Conservation (phyloP, 2,329 filamentous ascomycete species). For the Lachnellula hyalina region DNA sequence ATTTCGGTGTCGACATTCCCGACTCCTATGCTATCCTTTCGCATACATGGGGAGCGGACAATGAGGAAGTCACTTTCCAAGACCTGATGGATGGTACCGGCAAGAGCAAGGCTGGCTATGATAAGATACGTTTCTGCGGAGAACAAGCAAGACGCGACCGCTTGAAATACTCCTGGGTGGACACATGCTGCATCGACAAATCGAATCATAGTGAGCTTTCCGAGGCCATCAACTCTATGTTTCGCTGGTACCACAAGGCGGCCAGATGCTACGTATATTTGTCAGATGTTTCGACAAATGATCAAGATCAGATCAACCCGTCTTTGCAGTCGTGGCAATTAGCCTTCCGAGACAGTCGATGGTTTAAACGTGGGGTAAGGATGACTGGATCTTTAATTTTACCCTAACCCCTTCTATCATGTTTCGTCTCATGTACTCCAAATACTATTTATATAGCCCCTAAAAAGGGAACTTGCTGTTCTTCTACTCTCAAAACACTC, state of each 20-base stretch:
- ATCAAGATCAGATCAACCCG: neutral
- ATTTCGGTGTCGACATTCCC: neutral
- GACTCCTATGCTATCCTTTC: slow-evolving; percentile 2
- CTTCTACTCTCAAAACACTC: no score
- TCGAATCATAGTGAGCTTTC: neutral
- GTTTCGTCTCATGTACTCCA: no score
- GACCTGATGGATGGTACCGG: neutral
- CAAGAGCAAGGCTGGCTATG: slow-evolving; percentile 1
- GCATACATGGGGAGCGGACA: slow-evolving; percentile 28
- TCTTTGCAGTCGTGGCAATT: slow-evolving; percentile 9
- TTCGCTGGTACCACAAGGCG: slow-evolving; percentile 20
- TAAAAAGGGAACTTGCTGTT: no score
- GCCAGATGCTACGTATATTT: slow-evolving; percentile 21
- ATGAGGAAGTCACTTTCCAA: neutral
- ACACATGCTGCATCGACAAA: slow-evolving; percentile 2
- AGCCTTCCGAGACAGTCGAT: slow-evolving; percentile 13
- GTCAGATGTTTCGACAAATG: neutral
- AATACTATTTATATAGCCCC: no score
- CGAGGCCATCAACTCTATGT: slow-evolving; percentile 24
- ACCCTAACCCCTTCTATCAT: no score
- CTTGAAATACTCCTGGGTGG: neutral
- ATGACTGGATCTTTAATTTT: no score
- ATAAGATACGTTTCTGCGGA: slow-evolving; percentile 2
- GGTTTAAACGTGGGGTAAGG: slow-evolving; percentile 17
- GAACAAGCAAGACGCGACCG: slow-evolving; percentile 1